Conservation (phyloP, 495 filamentous ascomycete species). For the Haplographium delicatum region DNA sequence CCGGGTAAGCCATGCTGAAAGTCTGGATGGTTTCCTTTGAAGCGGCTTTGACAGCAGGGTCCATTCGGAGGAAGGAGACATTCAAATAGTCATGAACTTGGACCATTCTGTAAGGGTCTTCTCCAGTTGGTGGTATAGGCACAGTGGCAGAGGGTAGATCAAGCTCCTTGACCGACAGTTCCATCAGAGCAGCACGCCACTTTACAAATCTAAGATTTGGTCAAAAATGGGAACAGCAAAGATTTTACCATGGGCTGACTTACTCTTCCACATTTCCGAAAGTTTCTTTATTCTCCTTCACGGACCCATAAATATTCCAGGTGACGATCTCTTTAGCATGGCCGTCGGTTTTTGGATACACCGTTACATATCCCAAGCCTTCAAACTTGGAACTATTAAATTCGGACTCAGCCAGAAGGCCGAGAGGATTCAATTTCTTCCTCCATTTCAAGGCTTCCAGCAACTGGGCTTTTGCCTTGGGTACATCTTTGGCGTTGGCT, state of each 20-base stretch:
- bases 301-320: conserved; percentile 84
- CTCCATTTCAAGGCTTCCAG: conserved; percentile 76
- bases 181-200: conserved; percentile 86
- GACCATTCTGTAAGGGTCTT: conserved; percentile 79
- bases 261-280: conserved; percentile 77
- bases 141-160: conserved; percentile 57
- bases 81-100: conserved; percentile 89
- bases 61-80: conserved; percentile 72
- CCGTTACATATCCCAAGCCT: conserved; percentile 50
- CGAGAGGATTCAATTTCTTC: conserved; percentile 49
- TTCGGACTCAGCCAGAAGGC: conserved; percentile 27
- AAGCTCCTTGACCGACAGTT: conserved; percentile 66
- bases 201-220: conserved; percentile 59
- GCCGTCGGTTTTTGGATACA: conserved; percentile 37
- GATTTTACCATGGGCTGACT: conserved; percentile 28
- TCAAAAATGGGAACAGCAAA: conserved; percentile 12
- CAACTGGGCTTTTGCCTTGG: conserved; percentile 68
- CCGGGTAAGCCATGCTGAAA: conserved; percentile 76
- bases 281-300: conserved; percentile 64
- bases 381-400: conserved; percentile 47
- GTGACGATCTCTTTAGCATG: conserved; percentile 51
- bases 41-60: conserved; percentile 62
- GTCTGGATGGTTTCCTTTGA: conserved; percentile 73
- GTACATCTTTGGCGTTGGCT: conserved; percentile 72
- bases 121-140: conserved; percentile 65